Base-by-base conservation (phyloP, 768 basidiomycete genomes). In the Tulasnella calospora region DNA sequence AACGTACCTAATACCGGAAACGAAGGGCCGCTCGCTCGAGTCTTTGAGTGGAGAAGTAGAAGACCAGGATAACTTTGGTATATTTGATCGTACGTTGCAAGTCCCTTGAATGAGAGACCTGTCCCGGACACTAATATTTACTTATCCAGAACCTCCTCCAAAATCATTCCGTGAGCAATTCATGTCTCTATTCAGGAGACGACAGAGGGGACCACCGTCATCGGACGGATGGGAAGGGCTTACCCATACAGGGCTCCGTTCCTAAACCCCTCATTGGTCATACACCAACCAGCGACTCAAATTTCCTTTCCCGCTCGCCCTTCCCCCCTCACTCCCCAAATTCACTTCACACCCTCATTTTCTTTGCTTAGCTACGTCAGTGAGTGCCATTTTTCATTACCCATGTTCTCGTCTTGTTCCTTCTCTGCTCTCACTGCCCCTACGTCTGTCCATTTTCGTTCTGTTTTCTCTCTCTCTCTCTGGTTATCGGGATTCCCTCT, bases 1-100 rank as follows among this genome's bases (percentile, higher is more conserved):
- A 10, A 84, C 84, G 27, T 79, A 83, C 55, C 81, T 85, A 30
- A 76, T 85, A 12, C 84, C 84, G 30, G 84, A 85, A 79, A 84
- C 83, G 71, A 84, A 82, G 78, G 81, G 80, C n/a, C 80, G 81
- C 44, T 78, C 82, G 12, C 81, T 84, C 46, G 83, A 84, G 79
- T 81, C 83, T 36, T 79, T 84, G 33, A 80, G 80, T 6, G 79
- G 79, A 35, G 83, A 84, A 61, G 72, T 79, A 71, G 81, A 84
- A 75, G 80, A 81, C n/a, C 35, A 35, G 12, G 46, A 57, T 57
- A 44, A n/a, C 12, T 27, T 71, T 71, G 47, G 47, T n/a, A 33
- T 41, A 12, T 19, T 19, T 15, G 70, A 71, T 35, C 70, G 40
- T 35, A 13, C 35, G 33, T 35, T 7, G 30, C 12, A 15, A 3